These are phyloP conservation scores for Colletotrichum sojae DNA, from an alignment of 2,329 filamentous ascomycete species.

Conservation along the genomic window DNA sequence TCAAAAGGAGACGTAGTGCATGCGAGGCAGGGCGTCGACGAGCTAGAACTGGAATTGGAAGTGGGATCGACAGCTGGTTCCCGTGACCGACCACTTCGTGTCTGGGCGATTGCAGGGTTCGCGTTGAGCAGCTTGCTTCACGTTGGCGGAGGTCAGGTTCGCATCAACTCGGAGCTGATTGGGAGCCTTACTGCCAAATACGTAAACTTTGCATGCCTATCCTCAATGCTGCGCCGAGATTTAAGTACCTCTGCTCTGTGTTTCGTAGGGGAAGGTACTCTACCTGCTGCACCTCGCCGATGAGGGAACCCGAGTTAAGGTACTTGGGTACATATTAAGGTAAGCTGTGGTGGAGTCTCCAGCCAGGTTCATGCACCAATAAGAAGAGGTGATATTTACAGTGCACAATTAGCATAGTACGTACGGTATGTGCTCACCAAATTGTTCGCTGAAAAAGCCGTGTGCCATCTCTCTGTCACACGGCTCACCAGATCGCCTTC, in stretches of 20 bases:
- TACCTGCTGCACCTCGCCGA: neutral
- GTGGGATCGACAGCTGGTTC: conserved; percentile 33
- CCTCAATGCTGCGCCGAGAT: conserved; percentile 20
- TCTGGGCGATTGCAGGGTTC: neutral
- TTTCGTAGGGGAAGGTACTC: too few relatives aligned
- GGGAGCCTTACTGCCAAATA: too few relatives aligned
- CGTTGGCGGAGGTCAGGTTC: neutral
- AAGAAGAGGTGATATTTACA: neutral
- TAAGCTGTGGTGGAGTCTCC: conserved; percentile 17
- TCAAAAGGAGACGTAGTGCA: conserved; percentile 22
- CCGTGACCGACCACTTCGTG: conserved; percentile 20
- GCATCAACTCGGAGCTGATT: neutral
- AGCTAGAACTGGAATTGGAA: neutral
- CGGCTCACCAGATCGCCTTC: conserved; percentile 19
- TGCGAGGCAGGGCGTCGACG: neutral
- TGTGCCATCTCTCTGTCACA: neutral
- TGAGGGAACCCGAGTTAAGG: neutral
- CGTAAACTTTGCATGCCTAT: too few relatives aligned
- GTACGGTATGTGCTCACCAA: neutral
- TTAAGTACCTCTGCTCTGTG: conserved; percentile 22
- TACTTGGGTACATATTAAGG: neutral
- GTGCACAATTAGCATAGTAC: neutral
- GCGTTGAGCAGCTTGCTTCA: neutral
- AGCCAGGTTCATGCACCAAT: conserved; percentile 13
- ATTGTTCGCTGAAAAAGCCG: neutral